Evolutionary conservation across 1,139 yeast genomes (phyloP).

Genomic region (Saccharomyces hybrid): DNA sequence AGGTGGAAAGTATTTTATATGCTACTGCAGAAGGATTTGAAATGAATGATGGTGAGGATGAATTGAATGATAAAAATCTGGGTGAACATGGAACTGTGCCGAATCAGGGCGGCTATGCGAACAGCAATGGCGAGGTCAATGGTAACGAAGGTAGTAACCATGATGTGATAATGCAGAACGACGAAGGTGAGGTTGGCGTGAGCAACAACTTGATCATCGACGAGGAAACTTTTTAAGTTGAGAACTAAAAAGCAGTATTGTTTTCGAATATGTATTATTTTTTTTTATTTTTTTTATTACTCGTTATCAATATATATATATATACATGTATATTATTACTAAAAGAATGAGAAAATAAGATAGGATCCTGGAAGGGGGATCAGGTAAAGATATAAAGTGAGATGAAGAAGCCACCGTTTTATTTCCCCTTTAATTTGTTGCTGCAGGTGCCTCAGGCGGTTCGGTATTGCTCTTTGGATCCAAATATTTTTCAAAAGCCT

Average conservation of each 20-base stretch:
- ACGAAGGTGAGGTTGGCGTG: neutral
- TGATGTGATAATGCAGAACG: neutral
- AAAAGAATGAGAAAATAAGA: neutral
- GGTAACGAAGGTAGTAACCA: neutral
- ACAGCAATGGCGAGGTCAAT: neutral
- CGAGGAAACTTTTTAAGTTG: constrained; percentile 29
- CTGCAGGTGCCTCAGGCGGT: constrained; percentile 2
- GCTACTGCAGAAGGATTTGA: constrained; percentile 48
- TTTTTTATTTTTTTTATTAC: neutral
- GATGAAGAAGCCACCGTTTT: neutral
- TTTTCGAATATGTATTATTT: neutral
- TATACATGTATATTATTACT: neutral
- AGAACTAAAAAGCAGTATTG: neutral
- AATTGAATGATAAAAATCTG: constrained; percentile 8
- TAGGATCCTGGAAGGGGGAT: neutral
- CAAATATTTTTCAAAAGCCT: constrained; percentile 84
- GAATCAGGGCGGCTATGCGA: neutral
- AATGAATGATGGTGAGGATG: constrained; percentile 24
- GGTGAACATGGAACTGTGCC: neutral
- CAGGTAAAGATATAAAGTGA: neutral
- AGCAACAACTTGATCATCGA: constrained; percentile 26
- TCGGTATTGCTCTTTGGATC: constrained; percentile 21
- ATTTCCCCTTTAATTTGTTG: neutral
- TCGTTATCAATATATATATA: neutral
- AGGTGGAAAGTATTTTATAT: constrained; percentile 68